These are phyloP conservation scores for Davidsoniella virescens DNA, from an alignment of 2,329 filamentous ascomycete genomes.

Conservation along the genomic window DNA sequence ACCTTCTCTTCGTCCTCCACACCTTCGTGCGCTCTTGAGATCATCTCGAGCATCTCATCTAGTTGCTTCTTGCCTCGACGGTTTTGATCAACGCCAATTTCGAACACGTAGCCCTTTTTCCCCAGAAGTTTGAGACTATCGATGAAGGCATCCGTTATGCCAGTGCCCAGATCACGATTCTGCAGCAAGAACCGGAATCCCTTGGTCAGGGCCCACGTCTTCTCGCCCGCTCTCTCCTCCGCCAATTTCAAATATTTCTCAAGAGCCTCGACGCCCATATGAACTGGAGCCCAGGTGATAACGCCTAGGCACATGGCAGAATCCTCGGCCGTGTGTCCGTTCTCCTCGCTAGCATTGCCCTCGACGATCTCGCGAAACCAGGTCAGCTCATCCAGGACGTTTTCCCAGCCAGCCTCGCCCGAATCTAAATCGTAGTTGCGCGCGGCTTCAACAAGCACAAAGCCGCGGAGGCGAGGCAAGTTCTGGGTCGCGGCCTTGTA, in stretches of 20 bases:
- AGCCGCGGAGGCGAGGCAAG: slow-evolving; percentile 40
- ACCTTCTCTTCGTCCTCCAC: slow-evolving; percentile 43
- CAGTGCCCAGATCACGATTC: slow-evolving; percentile 51
- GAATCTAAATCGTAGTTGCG: slow-evolving; percentile 43
- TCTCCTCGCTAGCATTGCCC: slow-evolving; percentile 37
- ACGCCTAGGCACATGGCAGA: slow-evolving; percentile 49
- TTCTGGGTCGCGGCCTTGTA: slow-evolving; percentile 35
- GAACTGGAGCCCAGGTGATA: slow-evolving; percentile 75
- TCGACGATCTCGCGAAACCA: slow-evolving; percentile 51
- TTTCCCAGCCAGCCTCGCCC: slow-evolving; percentile 41
- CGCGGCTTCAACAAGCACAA: slow-evolving; percentile 73
- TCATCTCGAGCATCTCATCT: slow-evolving; percentile 54
- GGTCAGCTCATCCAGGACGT: slow-evolving; percentile 55
- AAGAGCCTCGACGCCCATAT: slow-evolving; percentile 43
- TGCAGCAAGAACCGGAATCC: slow-evolving; percentile 77
- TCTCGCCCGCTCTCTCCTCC: slow-evolving; percentile 41
- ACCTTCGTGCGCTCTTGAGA: slow-evolving; percentile 47
- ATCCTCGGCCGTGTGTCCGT: slow-evolving; percentile 35
- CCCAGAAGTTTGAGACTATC: slow-evolving; percentile 50
- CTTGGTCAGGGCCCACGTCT: slow-evolving; percentile 49
- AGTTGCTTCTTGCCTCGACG: slow-evolving; percentile 59
- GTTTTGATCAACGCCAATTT: slow-evolving; percentile 69
- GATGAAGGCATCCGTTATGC: slow-evolving; percentile 48
- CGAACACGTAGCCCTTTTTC: slow-evolving; percentile 51
- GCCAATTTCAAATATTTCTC: slow-evolving; percentile 48